phyloP scores from a whole-genome alignment of 495 filamentous ascomycete genomes.

The Coniosporium apollinis region DNA sequence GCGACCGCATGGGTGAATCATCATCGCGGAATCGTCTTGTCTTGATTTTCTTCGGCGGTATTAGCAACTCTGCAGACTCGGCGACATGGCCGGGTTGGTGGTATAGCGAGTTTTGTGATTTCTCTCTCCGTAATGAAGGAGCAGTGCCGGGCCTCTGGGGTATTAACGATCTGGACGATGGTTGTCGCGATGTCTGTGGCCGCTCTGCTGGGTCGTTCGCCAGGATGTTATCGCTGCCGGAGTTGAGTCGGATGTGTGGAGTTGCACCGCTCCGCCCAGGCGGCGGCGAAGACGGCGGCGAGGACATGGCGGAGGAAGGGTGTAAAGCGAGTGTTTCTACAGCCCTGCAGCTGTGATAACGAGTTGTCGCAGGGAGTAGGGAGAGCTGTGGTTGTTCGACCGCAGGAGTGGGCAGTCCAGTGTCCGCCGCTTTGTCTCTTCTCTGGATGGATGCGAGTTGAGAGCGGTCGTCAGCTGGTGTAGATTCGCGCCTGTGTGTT shows the following conservation, averaged over 20 bases:
- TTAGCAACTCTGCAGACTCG: slow-evolving; percentile 42
- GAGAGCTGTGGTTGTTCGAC: not conserved
- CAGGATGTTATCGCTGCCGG: slow-evolving; percentile 36
- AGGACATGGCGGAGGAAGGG: slow-evolving; percentile 9
- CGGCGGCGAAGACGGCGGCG: slow-evolving; percentile 10
- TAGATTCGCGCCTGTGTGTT: too few relatives aligned
- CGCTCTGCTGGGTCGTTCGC: slow-evolving; percentile 18
- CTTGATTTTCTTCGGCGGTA: slow-evolving; percentile 33
- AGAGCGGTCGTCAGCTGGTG: too few relatives aligned
- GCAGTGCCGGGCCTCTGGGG: slow-evolving; percentile 20
- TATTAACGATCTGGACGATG: slow-evolving; percentile 25
- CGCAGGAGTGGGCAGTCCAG: not conserved
- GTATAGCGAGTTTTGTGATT: slow-evolving; percentile 19
- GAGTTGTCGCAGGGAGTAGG: not conserved
- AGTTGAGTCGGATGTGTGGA: slow-evolving; percentile 45
- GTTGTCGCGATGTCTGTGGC: slow-evolving; percentile 22
- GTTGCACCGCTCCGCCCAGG: slow-evolving; percentile 17
- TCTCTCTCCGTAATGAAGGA: slow-evolving; percentile 6
- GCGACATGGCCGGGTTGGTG: slow-evolving; percentile 21
- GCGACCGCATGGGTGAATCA: slow-evolving; percentile 26
- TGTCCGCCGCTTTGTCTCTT: too few relatives aligned
- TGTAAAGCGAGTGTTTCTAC: slow-evolving; percentile 2
- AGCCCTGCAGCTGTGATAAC: too few relatives aligned
- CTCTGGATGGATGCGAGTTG: too few relatives aligned
- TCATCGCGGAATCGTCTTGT: slow-evolving; percentile 30